Conservation (phyloP, 2,329 filamentous ascomycete species). For the Beauveria scarabaeidicola region DNA sequence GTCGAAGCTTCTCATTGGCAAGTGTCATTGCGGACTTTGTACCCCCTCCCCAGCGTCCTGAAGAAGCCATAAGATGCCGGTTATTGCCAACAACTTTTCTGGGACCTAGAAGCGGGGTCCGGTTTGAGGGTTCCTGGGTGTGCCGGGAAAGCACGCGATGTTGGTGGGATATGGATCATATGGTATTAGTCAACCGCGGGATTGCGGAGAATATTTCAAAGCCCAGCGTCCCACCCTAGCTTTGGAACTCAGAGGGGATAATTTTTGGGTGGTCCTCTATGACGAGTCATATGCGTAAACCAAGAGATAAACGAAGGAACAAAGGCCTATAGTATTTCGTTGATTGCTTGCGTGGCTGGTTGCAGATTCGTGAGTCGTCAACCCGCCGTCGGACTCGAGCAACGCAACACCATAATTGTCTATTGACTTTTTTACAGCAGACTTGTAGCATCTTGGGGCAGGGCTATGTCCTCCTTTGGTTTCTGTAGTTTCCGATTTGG, state of each 20-base stretch:
- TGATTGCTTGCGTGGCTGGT: no score
- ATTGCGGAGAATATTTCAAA: not conserved
- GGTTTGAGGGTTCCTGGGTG: not conserved
- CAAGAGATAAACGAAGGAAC: no score
- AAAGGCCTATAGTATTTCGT: no score
- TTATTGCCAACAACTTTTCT: not conserved
- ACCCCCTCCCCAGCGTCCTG: not conserved
- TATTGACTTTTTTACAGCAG: not conserved
- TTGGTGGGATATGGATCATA: slow-evolving; percentile 2
- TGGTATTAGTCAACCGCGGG: slow-evolving; percentile 1
- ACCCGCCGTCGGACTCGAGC: not conserved
- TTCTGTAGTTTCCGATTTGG: no score
- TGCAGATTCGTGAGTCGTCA: no score
- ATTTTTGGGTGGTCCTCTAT: no score
- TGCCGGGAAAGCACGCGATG: not conserved
- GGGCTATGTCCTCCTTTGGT: no score
- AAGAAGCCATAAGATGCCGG: not conserved
- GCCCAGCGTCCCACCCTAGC: not conserved
- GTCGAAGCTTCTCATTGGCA: not conserved
- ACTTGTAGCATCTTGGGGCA: no score
- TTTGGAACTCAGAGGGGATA: not conserved
- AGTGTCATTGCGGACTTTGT: no score
- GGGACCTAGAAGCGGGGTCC: not conserved
- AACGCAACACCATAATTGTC: not conserved
- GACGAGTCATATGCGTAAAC: no score